Evolutionary conservation across 176 grass and related monocot genomes (phyloP).

Genomic region (Thinopyrum elongatum): DNA sequence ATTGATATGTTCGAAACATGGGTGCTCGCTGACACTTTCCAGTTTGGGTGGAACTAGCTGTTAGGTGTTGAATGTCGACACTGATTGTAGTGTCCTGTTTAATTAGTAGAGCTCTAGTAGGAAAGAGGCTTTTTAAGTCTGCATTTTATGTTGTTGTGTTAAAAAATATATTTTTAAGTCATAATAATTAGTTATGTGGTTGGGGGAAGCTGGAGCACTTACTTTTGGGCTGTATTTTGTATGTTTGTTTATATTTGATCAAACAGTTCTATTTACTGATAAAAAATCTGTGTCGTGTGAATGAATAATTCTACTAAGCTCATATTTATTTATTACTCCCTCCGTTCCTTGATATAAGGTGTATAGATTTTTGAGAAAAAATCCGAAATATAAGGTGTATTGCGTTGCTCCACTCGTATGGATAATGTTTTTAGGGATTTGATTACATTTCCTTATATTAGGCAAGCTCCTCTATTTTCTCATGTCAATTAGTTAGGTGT

Average conservation of each 20-base stretch:
- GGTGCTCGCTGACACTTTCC: neutral
- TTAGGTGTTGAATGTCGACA: neutral
- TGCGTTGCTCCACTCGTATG: too few relatives aligned
- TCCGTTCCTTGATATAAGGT: too few relatives aligned
- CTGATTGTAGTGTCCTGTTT: neutral
- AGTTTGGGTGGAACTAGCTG: neutral
- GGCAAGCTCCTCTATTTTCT: too few relatives aligned
- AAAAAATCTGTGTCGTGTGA: neutral
- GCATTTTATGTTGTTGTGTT: neutral
- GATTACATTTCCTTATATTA: too few relatives aligned
- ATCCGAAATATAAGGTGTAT: too few relatives aligned
- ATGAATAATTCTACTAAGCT: neutral
- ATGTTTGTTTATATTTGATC: neutral
- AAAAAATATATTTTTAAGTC: neutral
- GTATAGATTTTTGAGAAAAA: too few relatives aligned
- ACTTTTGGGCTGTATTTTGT: neutral
- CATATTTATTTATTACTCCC: neutral
- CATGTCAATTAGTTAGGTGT: too few relatives aligned
- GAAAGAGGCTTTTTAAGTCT: constrained; percentile 1
- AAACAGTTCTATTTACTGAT: neutral
- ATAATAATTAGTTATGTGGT: neutral
- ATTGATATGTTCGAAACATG: neutral
- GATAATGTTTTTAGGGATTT: too few relatives aligned
- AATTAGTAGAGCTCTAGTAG: neutral
- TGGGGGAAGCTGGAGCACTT: neutral